Conservation (phyloP, 2,329 filamentous ascomycete genomes). For the Ascochyta fabae region DNA sequence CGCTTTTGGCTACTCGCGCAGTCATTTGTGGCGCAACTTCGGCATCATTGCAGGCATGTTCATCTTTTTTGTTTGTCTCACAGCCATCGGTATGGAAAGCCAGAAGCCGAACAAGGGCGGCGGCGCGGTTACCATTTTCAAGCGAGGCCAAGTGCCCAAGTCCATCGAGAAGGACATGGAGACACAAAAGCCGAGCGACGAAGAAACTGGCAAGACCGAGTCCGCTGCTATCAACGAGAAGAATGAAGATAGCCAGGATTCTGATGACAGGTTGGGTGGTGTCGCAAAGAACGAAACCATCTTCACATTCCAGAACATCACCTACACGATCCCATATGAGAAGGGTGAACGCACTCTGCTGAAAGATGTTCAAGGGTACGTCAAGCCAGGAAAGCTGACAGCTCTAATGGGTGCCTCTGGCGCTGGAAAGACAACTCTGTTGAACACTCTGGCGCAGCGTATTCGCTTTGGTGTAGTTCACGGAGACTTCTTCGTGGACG, state of each 20-base stretch:
- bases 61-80: conserved; percentile 56
- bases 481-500: conserved; percentile 55
- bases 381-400: conserved; percentile 88
- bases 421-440: conserved; percentile 46
- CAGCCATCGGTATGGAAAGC: conserved; percentile 53
- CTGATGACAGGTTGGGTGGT: conserved; percentile 44
- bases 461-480: conserved; percentile 54
- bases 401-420: conserved; percentile 77
- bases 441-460: conserved; percentile 50
- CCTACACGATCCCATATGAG: conserved; percentile 70
- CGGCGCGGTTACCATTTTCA: conserved; percentile 66
- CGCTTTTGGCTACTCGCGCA: conserved; percentile 61
- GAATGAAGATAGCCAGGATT: conserved; percentile 32
- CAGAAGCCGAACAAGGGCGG: conserved; percentile 66
- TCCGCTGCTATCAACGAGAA: conserved; percentile 34
- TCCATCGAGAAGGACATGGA: conserved; percentile 64
- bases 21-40: conserved; percentile 68
- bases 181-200: conserved; percentile 55
- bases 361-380: conserved; percentile 76
- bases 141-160: conserved; percentile 68
- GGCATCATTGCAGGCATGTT: conserved; percentile 61
- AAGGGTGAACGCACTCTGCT: conserved; percentile 57
- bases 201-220: conserved; percentile 58
- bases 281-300: conserved; percentile 66
- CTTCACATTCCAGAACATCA: conserved; percentile 85